These are phyloP conservation scores for Myrica gale DNA, from an alignment of 306 rosid species.

Conservation along the genomic window DNA sequence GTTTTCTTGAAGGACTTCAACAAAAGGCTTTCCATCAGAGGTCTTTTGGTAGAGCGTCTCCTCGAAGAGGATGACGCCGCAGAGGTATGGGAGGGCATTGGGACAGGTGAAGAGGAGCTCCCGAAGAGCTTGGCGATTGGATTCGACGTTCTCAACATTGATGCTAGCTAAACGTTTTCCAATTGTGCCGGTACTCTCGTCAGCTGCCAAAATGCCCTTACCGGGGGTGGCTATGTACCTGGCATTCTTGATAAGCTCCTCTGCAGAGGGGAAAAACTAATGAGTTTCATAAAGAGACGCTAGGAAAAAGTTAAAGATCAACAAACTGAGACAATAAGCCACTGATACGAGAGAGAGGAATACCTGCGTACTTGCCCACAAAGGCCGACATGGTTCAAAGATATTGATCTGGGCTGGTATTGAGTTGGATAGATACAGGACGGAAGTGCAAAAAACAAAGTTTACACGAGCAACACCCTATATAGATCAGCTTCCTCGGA, in stretches of 20 bases:
- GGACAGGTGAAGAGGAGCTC: constrained; percentile 90
- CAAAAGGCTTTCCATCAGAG: constrained; percentile 77
- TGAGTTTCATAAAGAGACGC: no score
- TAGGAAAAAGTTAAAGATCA: no score
- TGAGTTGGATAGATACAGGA: constrained; percentile 24
- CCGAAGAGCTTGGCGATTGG: constrained; percentile 82
- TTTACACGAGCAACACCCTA: constrained; percentile 29
- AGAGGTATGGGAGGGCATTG: constrained; percentile 65
- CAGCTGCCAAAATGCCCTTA: constrained; percentile 89
- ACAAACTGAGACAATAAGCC: no score
- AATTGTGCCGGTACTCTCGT: constrained; percentile 91
- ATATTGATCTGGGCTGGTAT: constrained; percentile 10
- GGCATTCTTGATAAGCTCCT: constrained; percentile 83
- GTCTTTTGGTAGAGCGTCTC: constrained; percentile 81
- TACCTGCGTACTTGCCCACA: constrained; percentile 90
- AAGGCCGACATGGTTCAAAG: constrained; percentile 79
- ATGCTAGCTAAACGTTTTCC: constrained; percentile 88
- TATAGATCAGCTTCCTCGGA: constrained; percentile 46
- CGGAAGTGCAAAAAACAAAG: constrained; percentile 44
- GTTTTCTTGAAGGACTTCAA: constrained; percentile 63
- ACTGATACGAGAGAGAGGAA: background rate
- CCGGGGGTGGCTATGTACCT: constrained; percentile 84
- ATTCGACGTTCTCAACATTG: constrained; percentile 75
- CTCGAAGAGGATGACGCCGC: constrained; percentile 88
- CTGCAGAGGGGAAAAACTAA: constrained; percentile 21